phyloP scores from a whole-genome alignment of 108 stramenopile species.

The Conticribra weissflogii region DNA sequence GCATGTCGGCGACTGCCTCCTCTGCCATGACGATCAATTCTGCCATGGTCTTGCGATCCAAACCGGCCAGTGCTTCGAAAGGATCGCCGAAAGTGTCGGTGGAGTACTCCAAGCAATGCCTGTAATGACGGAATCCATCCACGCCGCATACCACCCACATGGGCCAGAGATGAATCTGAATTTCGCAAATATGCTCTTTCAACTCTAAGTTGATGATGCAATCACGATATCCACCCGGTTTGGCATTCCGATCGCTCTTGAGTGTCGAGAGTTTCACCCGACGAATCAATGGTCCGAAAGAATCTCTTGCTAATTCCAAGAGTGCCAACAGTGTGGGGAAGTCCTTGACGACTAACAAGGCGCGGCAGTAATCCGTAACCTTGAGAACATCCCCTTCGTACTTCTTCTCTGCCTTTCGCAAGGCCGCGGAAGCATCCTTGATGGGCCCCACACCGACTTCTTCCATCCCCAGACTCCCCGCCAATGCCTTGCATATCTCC shows the following conservation, averaged over 20 bases:
- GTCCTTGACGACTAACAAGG: constrained; percentile 84
- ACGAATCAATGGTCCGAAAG: constrained; percentile 86
- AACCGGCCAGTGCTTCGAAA: constrained; percentile 78
- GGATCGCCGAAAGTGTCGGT: constrained; percentile 86
- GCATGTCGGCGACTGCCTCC: constrained; percentile 87
- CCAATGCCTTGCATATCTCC: constrained; percentile 88
- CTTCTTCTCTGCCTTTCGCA: constrained; percentile 85
- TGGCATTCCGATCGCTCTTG: constrained; percentile 64
- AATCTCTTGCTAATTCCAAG: constrained; percentile 81
- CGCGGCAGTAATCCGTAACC: constrained; percentile 85
- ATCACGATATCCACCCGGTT: constrained; percentile 84
- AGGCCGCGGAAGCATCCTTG: constrained; percentile 75
- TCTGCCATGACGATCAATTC: constrained; percentile 91
- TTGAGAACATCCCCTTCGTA: constrained; percentile 85
- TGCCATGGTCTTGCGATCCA: constrained; percentile 89
- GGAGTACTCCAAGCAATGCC: constrained; percentile 88
- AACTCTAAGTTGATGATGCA: constrained; percentile 87
- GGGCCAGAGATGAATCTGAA: constrained; percentile 86
- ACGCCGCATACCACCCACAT: constrained; percentile 90
- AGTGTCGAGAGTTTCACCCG: constrained; percentile 83
- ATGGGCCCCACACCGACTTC: constrained; percentile 85
- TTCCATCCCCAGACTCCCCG: constrained; percentile 82
- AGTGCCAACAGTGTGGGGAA: constrained; percentile 81
- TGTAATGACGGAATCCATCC: constrained; percentile 89
- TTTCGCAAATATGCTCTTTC: constrained; percentile 90